Conservation (phyloP, 2,329 filamentous ascomycete genomes). For the Fusarium sp. region DNA sequence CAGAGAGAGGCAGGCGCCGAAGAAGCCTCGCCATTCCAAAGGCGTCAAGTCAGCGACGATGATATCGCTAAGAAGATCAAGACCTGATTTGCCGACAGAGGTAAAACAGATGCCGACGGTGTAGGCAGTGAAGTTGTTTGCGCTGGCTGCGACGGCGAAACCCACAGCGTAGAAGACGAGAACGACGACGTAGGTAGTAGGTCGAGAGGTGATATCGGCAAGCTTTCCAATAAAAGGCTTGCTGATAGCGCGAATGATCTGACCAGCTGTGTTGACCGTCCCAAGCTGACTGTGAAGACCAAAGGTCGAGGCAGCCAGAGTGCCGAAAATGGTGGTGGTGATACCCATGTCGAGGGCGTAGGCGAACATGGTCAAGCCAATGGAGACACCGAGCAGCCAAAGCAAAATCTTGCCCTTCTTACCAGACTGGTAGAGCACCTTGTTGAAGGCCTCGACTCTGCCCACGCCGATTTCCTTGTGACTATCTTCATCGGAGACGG, state of each 20-base stretch:
- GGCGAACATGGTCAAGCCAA: constrained; percentile 56
- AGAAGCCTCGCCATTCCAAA: constrained; percentile 56
- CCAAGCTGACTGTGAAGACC: constrained; percentile 51
- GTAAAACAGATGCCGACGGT: constrained; percentile 55
- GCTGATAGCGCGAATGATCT: constrained; percentile 56
- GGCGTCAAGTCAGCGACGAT: constrained; percentile 55
- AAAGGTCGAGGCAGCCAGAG: constrained; percentile 54
- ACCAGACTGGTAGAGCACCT: constrained; percentile 56
- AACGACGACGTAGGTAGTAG: constrained; percentile 56
- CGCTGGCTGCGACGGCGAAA: constrained; percentile 53
- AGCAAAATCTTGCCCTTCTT: constrained; percentile 52
- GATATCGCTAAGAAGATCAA: constrained; percentile 55
- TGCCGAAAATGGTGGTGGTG: constrained; percentile 52
- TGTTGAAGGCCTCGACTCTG: constrained; percentile 57
- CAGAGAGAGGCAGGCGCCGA: constrained; percentile 46
- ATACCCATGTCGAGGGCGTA: constrained; percentile 57
- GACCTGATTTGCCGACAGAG: constrained; percentile 55
- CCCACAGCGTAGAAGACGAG: constrained; percentile 56
- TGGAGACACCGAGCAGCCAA: constrained; percentile 54
- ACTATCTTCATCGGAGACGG: constrained; percentile 16
- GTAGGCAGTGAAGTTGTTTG: constrained; percentile 52
- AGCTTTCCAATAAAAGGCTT: constrained; percentile 57
- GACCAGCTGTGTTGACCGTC: constrained; percentile 51
- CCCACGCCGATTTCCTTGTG: constrained; percentile 50
- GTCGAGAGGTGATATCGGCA: constrained; percentile 55